Percentiles rank a stretch among this genome's conserved stretches.
Evolutionary conservation across 345 rosid species (phyloP).

Genomic region (Noccaea bulbosa): DNA sequence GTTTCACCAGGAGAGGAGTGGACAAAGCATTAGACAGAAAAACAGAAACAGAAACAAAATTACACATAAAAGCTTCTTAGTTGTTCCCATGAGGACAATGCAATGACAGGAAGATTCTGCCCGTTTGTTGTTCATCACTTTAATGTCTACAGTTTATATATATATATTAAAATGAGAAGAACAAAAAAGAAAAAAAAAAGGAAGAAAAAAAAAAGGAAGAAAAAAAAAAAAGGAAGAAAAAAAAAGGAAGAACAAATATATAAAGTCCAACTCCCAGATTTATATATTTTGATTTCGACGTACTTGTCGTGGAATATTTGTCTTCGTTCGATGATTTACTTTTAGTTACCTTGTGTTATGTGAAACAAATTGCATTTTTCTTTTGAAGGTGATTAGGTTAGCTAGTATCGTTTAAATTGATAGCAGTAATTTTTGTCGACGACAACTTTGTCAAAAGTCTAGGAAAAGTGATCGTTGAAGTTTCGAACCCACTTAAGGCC

Average conservation of each 20-base stretch:
- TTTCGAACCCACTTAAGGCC: constrained; percentile 38
- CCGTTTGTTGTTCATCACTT: constrained; percentile 28
- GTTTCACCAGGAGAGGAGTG: constrained; percentile 21
- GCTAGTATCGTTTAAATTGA: not conserved
- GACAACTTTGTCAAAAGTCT: constrained; percentile 32
- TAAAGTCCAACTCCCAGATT: constrained; percentile 23
- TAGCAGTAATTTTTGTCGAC: not conserved
- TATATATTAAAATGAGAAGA: not conserved
- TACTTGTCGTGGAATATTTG: constrained; percentile 37
- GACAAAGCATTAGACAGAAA: constrained; percentile 1
- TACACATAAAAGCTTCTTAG: constrained; percentile 15
- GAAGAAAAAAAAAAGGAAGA: too few relatives aligned
- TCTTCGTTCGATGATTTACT: not conserved
- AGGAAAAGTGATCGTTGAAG: constrained; percentile 33
- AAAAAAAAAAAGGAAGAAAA: too few relatives aligned
- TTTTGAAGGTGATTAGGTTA: not conserved
- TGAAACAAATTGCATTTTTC: not conserved
- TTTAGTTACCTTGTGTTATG: not conserved
- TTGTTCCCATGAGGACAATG: constrained; percentile 35
- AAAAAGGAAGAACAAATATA: too few relatives aligned
- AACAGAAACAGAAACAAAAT: constrained; percentile 16
- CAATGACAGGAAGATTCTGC: constrained; percentile 31
- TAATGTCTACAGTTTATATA: not conserved
- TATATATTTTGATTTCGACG: constrained; percentile 35
- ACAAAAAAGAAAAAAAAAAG: too few relatives aligned